These are phyloP conservation scores for Vicia villosa DNA, from an alignment of 306 rosid species.

Conservation along the genomic window DNA sequence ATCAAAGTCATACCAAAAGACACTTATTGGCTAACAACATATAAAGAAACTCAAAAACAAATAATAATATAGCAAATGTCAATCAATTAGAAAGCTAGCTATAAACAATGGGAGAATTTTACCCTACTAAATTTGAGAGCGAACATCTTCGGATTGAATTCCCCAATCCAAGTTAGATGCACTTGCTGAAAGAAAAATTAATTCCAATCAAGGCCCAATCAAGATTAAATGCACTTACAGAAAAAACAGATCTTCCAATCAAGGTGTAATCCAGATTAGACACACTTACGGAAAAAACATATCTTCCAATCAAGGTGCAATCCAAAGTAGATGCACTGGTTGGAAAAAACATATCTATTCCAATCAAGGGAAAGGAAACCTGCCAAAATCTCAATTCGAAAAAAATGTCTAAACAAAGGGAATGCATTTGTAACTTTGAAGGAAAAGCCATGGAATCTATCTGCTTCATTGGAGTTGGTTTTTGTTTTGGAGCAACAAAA, in stretches of 20 bases:
- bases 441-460: too few species aligned
- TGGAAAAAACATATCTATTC: too few species aligned
- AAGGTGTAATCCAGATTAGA: background rate
- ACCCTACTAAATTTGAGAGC: background rate
- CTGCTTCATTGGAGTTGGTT: too few species aligned
- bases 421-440: too few species aligned
- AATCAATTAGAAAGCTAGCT: background rate
- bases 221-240: background rate
- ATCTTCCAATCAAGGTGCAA: background rate
- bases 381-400: background rate
- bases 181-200: background rate
- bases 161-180: background rate
- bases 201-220: background rate
- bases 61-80: background rate
- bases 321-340: too few species aligned
- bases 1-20: background rate
- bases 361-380: background rate
- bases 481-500: too few species aligned
- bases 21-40: background rate
- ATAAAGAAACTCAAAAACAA: background rate
- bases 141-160: background rate
- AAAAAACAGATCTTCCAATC: background rate
- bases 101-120: background rate
- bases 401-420: background rate
- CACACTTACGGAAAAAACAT: background rate